These are phyloP conservation scores for Mucor velutinosus DNA, from an alignment of 371 early-diverging fungal genomes.

Conservation along the genomic window DNA sequence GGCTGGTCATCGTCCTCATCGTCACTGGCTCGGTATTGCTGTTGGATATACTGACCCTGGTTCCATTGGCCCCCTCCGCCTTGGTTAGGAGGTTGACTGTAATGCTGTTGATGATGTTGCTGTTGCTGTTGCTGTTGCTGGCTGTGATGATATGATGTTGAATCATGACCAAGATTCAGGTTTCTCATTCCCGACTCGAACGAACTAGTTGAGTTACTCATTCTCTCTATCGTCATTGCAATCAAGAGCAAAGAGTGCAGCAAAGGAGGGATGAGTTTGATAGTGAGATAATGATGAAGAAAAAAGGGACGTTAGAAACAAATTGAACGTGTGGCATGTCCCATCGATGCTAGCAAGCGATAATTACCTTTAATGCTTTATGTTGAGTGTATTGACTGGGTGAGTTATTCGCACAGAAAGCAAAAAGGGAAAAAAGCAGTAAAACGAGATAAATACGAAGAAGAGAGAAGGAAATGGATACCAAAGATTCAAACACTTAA, in stretches of 20 bases:
- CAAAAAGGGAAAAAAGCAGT: neutral
- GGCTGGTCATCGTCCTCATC: conserved; percentile 24
- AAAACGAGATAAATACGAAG: neutral
- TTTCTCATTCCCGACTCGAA: conserved; percentile 6
- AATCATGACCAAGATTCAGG: neutral
- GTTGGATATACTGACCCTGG: conserved; percentile 22
- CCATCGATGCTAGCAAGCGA: neutral
- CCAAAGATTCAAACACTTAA: neutral
- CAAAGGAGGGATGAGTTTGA: neutral
- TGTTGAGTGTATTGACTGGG: neutral
- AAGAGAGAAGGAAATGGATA: neutral
- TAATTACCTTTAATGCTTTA: neutral
- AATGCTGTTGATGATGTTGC: neutral
- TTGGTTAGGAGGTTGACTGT: conserved; percentile 3
- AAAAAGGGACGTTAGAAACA: neutral
- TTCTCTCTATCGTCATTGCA: neutral
- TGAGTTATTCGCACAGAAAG: neutral
- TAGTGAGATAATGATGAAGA: neutral
- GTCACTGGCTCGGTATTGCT: neutral
- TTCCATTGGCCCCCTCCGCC: conserved; percentile 9
- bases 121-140: conserved; percentile 3
- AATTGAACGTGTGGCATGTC: neutral
- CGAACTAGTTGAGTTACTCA: conserved; percentile 1
- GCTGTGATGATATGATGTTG: neutral
- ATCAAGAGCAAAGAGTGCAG: neutral